Conservation (phyloP, 2,329 filamentous ascomycete species). For the Sporothrix sp. region DNA sequence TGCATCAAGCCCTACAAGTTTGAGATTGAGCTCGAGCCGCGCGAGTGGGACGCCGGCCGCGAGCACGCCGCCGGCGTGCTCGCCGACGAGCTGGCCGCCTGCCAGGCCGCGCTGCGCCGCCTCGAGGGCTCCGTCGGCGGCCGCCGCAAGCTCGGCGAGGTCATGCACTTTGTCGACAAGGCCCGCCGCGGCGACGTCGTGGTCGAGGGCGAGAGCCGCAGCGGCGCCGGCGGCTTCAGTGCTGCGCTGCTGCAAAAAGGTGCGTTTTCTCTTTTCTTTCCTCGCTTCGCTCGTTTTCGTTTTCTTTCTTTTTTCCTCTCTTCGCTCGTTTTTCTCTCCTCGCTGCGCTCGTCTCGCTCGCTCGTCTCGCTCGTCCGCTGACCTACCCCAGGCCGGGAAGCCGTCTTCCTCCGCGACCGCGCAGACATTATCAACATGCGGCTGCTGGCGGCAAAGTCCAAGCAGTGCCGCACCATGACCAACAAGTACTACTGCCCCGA, state of each 20-base stretch:
- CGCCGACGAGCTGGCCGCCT: constrained; percentile 80
- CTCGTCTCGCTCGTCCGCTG: constrained; percentile 21
- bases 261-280: constrained; percentile 31
- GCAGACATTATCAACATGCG: constrained; percentile 87
- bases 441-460: constrained; percentile 75
- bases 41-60: constrained; percentile 77
- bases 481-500: constrained; percentile 98
- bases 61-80: constrained; percentile 73
- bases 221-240: constrained; percentile 89
- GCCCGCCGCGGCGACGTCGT: constrained; percentile 76
- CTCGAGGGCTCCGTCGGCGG: constrained; percentile 74
- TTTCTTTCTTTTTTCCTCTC: not conserved
- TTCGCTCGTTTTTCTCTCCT: not conserved
- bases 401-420: constrained; percentile 85
- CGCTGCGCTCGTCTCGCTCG: not conserved
- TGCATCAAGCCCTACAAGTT: constrained; percentile 99
- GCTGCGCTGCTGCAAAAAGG: constrained; percentile 74
- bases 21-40: constrained; percentile 86
- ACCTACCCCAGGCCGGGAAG: constrained; percentile 63
- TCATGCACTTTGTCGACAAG: constrained; percentile 83
- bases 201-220: constrained; percentile 72
- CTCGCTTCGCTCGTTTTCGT: not conserved
- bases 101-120: constrained; percentile 64
- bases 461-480: constrained; percentile 71
- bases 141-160: constrained; percentile 75